Evolutionary conservation across 2,329 filamentous ascomycete genomes (phyloP).

Genomic region (Colletotrichum chrysophilum): DNA sequence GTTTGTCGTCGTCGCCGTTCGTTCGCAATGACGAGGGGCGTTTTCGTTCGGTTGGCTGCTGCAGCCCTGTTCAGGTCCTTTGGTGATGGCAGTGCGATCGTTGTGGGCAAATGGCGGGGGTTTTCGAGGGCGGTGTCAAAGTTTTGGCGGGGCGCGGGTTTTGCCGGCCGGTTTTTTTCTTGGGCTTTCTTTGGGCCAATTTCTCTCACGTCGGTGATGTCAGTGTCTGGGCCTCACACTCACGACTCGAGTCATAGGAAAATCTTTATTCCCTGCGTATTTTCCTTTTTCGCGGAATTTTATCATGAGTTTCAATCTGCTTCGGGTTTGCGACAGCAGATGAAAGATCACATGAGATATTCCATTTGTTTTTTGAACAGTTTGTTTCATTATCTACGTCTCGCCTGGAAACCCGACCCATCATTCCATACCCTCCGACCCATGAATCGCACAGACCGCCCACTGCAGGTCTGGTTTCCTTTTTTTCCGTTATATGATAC

Average conservation of each 20-base stretch:
- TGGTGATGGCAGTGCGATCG: not conserved
- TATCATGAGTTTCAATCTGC: not conserved
- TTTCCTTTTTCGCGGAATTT: not conserved
- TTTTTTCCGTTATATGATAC: not conserved
- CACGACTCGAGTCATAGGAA: not conserved
- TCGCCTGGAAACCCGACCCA: not conserved
- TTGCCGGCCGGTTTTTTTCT: not conserved
- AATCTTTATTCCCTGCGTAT: not conserved
- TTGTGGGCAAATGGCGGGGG: conserved; percentile 19
- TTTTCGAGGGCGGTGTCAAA: conserved; percentile 37
- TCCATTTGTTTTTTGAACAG: not conserved
- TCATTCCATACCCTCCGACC: not conserved
- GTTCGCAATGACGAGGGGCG: not conserved
- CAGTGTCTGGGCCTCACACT: not conserved
- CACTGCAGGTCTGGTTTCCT: not conserved
- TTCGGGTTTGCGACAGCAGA: not conserved
- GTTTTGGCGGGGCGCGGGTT: conserved; percentile 33
- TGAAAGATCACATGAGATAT: not conserved
- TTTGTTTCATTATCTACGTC: conserved; percentile 3
- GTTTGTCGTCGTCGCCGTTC: not conserved
- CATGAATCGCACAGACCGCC: not conserved
- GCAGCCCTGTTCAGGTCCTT: not conserved
- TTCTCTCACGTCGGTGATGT: not conserved
- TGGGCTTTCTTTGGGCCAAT: not conserved
- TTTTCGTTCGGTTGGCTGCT: not conserved